Evolutionary conservation across 805 yeast species (phyloP).

Genomic region (Saccharomycopsis javanensis): DNA sequence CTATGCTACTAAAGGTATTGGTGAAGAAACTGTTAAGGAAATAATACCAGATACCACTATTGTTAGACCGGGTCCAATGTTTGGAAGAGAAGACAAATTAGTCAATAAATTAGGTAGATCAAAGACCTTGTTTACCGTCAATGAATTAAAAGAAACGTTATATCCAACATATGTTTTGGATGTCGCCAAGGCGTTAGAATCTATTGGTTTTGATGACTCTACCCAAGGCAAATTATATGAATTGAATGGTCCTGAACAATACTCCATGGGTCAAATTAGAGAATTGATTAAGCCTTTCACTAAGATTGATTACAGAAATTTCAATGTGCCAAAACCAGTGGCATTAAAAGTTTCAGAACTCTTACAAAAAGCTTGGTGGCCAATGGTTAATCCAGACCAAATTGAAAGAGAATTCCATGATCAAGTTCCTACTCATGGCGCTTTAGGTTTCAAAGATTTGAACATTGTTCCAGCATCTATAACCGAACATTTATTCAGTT

Average conservation of each 20-base stretch:
- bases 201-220: constrained; percentile 71
- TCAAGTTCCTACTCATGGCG: constrained; percentile 39
- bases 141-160: constrained; percentile 50
- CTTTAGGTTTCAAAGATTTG: constrained; percentile 53
- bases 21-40: constrained; percentile 61
- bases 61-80: constrained; percentile 78
- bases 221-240: constrained; percentile 72
- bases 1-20: constrained; percentile 70
- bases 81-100: constrained; percentile 63
- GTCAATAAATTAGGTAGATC: constrained; percentile 49
- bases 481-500: constrained; percentile 38
- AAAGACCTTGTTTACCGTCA: constrained; percentile 54
- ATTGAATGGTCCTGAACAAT: constrained; percentile 61
- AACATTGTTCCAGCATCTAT: constrained; percentile 53
- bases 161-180: constrained; percentile 71
- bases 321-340: constrained; percentile 32
- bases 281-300: constrained; percentile 60
- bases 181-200: constrained; percentile 70
- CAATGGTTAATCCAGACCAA: constrained; percentile 55
- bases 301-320: constrained; percentile 29
- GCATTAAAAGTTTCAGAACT: constrained; percentile 29
- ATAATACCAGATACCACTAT: constrained; percentile 68
- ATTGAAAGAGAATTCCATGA: constrained; percentile 62
- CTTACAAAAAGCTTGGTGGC: constrained; percentile 35
- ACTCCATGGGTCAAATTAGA: constrained; percentile 53